Conservation (phyloP, 208 protist species). For the Novymonas esmeraldas region DNA sequence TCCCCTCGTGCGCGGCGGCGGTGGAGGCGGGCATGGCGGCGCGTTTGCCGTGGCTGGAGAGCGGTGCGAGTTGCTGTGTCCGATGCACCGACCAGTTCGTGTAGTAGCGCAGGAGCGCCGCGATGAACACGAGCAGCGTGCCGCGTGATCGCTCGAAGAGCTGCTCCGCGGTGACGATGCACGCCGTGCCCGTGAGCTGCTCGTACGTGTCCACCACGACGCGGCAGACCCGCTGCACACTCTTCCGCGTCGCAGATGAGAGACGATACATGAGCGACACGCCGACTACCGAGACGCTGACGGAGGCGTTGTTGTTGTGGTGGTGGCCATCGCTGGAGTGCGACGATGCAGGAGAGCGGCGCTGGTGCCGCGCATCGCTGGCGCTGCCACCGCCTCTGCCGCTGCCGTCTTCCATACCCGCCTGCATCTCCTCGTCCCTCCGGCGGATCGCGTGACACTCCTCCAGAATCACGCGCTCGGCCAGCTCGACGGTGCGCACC, state of each 20-base stretch:
- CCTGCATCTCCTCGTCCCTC: background rate
- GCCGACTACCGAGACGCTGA: background rate
- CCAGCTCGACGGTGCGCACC: constrained; percentile 50
- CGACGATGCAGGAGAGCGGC: background rate
- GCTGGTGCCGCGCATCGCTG: background rate
- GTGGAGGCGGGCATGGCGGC: background rate
- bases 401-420: background rate
- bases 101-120: constrained; percentile 70
- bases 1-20: constrained; percentile 11
- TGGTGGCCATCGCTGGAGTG: background rate
- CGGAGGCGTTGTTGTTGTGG: background rate
- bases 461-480: constrained; percentile 35
- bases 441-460: constrained; percentile 21
- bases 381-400: background rate
- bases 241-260: constrained; percentile 8
- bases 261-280: constrained; percentile 28
- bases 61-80: constrained; percentile 33
- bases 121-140: constrained; percentile 63
- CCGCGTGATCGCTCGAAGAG: constrained; percentile 50
- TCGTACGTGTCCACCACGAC: constrained; percentile 68
- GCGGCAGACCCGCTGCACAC: constrained; percentile 37
- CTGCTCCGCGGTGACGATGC: constrained; percentile 58
- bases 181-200: constrained; percentile 55
- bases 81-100: constrained; percentile 68
- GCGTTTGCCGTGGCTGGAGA: background rate